phyloP scores from a whole-genome alignment of 371 early-diverging fungal genomes.

The Rhizopus stolonifer region DNA sequence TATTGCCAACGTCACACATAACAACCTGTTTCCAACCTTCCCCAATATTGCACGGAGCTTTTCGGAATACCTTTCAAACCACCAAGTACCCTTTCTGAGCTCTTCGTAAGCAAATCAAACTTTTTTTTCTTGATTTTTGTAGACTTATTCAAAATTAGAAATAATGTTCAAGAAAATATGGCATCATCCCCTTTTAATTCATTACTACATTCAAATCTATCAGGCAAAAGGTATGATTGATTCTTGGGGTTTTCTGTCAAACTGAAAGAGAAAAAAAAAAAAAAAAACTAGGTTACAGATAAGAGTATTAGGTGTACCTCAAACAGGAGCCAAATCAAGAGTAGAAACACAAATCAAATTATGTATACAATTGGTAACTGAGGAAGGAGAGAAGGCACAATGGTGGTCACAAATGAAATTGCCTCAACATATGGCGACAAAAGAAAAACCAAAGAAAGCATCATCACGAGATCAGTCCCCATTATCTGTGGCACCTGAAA shows the following conservation, averaged over 20 bases:
- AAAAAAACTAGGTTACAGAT: slow-evolving; percentile 42
- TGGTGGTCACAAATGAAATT: slow-evolving; percentile 84
- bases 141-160: slow-evolving; percentile 1
- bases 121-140: background rate
- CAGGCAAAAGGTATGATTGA: slow-evolving; percentile 14
- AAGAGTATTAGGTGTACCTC: slow-evolving; percentile 74
- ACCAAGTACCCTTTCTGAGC: slow-evolving; percentile 35
- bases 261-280: background rate
- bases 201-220: slow-evolving; percentile 15
- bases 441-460: slow-evolving; percentile 59
- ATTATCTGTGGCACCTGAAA: slow-evolving; percentile 27
- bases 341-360: slow-evolving; percentile 95
- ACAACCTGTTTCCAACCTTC: slow-evolving; percentile 48
- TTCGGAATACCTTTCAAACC: slow-evolving; percentile 44
- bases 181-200: slow-evolving; percentile 13
- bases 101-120: slow-evolving; percentile 26
- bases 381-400: slow-evolving; percentile 73
- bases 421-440: slow-evolving; percentile 82
- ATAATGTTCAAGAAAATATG: background rate
- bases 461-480: background rate
- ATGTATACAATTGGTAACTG: slow-evolving; percentile 82
- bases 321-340: slow-evolving; percentile 82
- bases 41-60: slow-evolving; percentile 51
- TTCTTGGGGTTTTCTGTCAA: too few species aligned
- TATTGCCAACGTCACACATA: slow-evolving; percentile 49